These are phyloP conservation scores for Colletotrichum cereale DNA, from an alignment of 2,329 filamentous ascomycete species.

Conservation along the genomic window DNA sequence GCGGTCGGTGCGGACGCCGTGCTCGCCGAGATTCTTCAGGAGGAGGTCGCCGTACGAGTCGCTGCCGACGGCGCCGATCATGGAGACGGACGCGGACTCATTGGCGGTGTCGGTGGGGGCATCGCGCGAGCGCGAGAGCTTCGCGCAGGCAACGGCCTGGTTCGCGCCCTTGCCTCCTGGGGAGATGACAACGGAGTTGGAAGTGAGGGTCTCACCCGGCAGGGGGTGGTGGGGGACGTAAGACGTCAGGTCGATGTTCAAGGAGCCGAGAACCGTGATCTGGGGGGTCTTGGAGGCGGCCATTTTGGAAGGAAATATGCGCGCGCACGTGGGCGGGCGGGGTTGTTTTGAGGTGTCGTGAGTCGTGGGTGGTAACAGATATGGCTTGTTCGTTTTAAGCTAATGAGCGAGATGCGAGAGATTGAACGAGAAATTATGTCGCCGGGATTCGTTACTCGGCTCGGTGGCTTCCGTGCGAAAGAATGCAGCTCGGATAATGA, in stretches of 20 bases:
- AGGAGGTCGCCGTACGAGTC: conserved; percentile 75
- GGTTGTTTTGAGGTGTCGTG: not conserved
- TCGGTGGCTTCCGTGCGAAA: conserved; percentile 17
- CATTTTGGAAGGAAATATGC: conserved; percentile 14
- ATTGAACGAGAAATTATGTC: not conserved
- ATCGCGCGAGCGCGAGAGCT: conserved; percentile 72
- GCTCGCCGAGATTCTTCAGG: conserved; percentile 66
- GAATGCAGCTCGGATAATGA: conserved; percentile 28
- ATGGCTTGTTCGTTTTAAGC: not conserved
- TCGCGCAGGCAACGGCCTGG: conserved; percentile 90
- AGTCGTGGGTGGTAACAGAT: not conserved
- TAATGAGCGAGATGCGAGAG: not conserved
- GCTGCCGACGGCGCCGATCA: conserved; percentile 80
- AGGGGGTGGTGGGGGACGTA: conserved; percentile 85
- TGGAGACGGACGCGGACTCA: conserved; percentile 64
- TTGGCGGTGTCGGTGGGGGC: conserved; percentile 48
- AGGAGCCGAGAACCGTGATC: conserved; percentile 90
- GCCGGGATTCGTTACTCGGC: not conserved
- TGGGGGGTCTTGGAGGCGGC: conserved; percentile 48
- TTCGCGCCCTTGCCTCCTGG: conserved; percentile 96
- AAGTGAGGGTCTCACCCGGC: conserved; percentile 89
- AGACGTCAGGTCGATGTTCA: conserved; percentile 95
- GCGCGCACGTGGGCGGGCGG: conserved; percentile 8
- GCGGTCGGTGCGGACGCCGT: conserved; percentile 72
- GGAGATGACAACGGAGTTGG: conserved; percentile 81